Base-by-base conservation (phyloP, 169 alveolate species). In the Eimeria tenella region DNA sequence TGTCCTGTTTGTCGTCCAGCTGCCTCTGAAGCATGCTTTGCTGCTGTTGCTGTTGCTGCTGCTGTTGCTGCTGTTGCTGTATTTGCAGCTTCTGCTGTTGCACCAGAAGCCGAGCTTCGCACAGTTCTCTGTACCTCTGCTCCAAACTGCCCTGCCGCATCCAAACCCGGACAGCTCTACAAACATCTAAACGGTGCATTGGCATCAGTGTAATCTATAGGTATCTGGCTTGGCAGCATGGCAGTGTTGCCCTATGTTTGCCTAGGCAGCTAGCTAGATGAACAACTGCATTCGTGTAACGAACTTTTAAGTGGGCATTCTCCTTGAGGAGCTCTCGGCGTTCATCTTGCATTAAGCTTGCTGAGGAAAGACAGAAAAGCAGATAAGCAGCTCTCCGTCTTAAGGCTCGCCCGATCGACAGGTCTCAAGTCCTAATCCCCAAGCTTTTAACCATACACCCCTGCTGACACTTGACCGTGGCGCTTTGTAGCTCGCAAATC, bases 51-150 rank as follows among this genome's bases (percentile, higher is more conserved):
- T 81, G 89, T 55, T 81, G 74, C 73, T 81, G 74, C 9, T 56
- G 89, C 74, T 81, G 89, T 10, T 81, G 89, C 56, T 81, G 89
- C 55, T 81, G 89, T 25, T 55, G 89, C 74, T 81, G 89, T 73
- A 81, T 49, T 21, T 81, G 89, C 89, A 81, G 73, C 89, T 56
- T 81, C 52, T 81, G 89, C 89, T 81, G 89, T 55, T 56, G 89
- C 17, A 73, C 89, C 21, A 13, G 8, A 11, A 81, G 56, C 5
- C 74, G 89, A 23, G 73, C n/a, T 21, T 81, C 73, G 23, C 74
- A 81, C 74, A 81, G 55, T 55, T 81, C 74, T 52, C 31, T 42
- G 25, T 81, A 81, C 89, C 89, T 81, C 89, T 81, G 58, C 73
- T 81, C 89, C n/a, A 81, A 73, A 56, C 89, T 81, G 5, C 56